Evolutionary conservation across 305 asterid genomes (phyloP).

Genomic region (Fraxinus platypoda): DNA sequence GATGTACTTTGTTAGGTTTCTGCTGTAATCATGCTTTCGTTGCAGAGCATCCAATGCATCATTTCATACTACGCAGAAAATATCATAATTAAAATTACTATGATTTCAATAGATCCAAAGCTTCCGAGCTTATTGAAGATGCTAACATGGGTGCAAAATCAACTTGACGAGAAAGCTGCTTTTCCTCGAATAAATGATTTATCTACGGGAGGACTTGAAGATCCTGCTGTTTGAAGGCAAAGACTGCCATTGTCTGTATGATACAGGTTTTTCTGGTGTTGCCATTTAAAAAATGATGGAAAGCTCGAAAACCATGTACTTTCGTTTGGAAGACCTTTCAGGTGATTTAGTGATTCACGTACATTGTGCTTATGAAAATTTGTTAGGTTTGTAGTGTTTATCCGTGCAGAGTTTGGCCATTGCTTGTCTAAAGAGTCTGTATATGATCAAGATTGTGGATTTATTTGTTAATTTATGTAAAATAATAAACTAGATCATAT

Average conservation of each 20-base stretch:
- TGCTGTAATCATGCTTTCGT: not conserved
- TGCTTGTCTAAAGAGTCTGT: not conserved
- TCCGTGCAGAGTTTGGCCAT: not conserved
- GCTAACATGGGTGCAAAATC: conserved; percentile 77
- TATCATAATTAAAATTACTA: not conserved
- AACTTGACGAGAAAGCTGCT: conserved; percentile 75
- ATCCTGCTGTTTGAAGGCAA: conserved; percentile 45
- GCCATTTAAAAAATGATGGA: conserved; percentile 5
- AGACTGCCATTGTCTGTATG: not conserved
- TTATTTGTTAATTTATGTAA: not conserved
- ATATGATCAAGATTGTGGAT: conserved; percentile 14
- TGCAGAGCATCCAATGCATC: not conserved
- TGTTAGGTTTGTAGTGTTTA: not conserved
- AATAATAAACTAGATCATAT: not conserved
- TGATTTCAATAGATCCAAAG: conserved; percentile 61
- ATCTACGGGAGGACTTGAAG: conserved; percentile 68
- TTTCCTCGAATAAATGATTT: conserved; percentile 77
- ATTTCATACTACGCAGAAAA: not conserved
- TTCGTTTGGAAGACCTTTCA: conserved; percentile 7
- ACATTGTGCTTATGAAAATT: conserved; percentile 2
- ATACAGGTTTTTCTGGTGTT: not conserved
- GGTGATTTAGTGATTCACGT: conserved; percentile 9
- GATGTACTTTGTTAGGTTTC: not conserved
- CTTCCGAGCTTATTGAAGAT: conserved; percentile 87
- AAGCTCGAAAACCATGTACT: conserved; percentile 14